A percentile compares a stretch with the other conserved stretches of the same genome.
Conservation (phyloP, 768 basidiomycete genomes). For the Mycena latifolia region DNA sequence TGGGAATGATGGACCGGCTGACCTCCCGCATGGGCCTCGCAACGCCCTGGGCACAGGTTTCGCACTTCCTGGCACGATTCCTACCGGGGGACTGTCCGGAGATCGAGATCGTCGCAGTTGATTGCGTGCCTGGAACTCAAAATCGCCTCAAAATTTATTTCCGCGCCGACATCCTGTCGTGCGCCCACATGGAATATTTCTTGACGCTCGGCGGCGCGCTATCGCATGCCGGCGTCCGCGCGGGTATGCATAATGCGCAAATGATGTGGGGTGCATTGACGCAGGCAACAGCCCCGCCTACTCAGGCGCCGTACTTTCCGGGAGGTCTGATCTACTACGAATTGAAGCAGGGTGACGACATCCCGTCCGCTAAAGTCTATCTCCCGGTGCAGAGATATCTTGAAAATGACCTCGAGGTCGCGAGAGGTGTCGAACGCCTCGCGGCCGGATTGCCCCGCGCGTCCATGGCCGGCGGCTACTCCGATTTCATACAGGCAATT, state of each 20-base stretch:
- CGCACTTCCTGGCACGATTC: conserved; percentile 16
- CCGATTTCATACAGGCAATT: too few relatives aligned
- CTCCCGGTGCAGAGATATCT: conserved; percentile 22
- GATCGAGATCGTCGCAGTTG: conserved; percentile 28
- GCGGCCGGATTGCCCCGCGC: too few relatives aligned
- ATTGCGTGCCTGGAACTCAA: conserved; percentile 13
- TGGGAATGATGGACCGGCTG: too few relatives aligned
- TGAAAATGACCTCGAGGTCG: too few relatives aligned
- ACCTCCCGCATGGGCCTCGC: too few relatives aligned
- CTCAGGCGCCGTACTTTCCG: conserved; percentile 6
- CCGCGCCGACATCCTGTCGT: conserved; percentile 11
- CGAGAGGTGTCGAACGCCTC: too few relatives aligned
- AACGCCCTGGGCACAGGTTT: background rate
- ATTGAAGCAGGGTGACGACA: background rate
- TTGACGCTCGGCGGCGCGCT: conserved; percentile 9
- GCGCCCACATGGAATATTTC: conserved; percentile 17
- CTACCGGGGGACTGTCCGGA: conserved; percentile 1
- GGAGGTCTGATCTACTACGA: conserved; percentile 21
- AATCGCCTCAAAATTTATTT: conserved; percentile 32
- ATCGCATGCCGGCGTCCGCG: too few relatives aligned
- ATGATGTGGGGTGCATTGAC: too few relatives aligned
- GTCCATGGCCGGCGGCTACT: too few relatives aligned
- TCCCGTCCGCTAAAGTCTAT: conserved; percentile 24
- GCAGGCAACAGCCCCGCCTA: too few relatives aligned
- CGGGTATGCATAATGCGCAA: too few relatives aligned